Percentiles rank a stretch among this genome's conserved stretches.
These are phyloP conservation scores for Byssochlamys sp. DNA, from an alignment of 2,329 filamentous ascomycete species.

Conservation along the genomic window DNA sequence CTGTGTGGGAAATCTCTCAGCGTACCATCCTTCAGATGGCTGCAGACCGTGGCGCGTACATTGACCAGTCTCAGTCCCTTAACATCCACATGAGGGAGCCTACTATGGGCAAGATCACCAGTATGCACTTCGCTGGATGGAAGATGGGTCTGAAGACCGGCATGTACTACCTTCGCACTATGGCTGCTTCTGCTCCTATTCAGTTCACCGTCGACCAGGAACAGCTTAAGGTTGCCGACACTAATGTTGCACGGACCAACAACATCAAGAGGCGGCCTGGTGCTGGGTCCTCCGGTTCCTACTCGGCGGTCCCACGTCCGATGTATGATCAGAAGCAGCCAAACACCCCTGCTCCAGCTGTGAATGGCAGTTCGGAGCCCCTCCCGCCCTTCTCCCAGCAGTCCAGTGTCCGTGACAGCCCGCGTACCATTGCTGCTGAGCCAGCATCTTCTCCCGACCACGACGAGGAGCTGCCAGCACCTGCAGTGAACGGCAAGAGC, in stretches of 20 bases:
- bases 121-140: conserved; percentile 98
- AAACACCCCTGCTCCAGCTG: conserved; percentile 23
- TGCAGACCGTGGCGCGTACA: conserved; percentile 93
- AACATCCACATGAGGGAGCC: conserved; percentile 99
- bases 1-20: conserved; percentile 98
- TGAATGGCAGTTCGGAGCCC: conserved; percentile 34
- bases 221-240: conserved; percentile 78
- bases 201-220: conserved; percentile 99
- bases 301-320: conserved; percentile 55
- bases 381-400: conserved; percentile 33
- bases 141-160: conserved; percentile 98
- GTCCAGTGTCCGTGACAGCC: conserved; percentile 26
- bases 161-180: conserved; percentile 99
- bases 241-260: conserved; percentile 57
- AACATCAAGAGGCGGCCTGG: conserved; percentile 59
- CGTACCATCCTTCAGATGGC: conserved; percentile 94
- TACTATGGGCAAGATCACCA: conserved; percentile 99
- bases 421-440: conserved; percentile 53
- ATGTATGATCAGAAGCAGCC: conserved; percentile 51
- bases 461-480: conserved; percentile 55
- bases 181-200: conserved; percentile 91
- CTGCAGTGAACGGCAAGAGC: conserved; percentile 37
- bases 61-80: conserved; percentile 96
- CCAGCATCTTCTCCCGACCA: conserved; percentile 50
- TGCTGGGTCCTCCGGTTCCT: conserved; percentile 49